A percentile compares a stretch with the other conserved stretches of the same genome.
Evolutionary conservation across 495 filamentous ascomycete genomes (phyloP).

Genomic region (Alectoria sarmentosa): DNA sequence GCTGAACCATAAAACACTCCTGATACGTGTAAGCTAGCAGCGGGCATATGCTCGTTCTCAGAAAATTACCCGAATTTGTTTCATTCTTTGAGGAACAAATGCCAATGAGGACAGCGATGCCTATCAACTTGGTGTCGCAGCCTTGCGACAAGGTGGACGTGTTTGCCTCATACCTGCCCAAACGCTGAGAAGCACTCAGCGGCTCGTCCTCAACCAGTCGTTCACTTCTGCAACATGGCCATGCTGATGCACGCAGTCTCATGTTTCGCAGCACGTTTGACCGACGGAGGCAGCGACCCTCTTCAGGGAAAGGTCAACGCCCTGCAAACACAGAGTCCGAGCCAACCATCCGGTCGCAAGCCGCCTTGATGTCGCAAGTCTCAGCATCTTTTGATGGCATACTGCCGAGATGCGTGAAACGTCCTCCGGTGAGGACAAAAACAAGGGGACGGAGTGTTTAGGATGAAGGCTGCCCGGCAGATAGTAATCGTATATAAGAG

Average conservation of each 20-base stretch:
- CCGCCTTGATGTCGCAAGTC: background rate
- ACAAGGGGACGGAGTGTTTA: background rate
- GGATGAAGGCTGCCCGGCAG: background rate
- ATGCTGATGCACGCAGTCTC: background rate
- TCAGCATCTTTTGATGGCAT: background rate
- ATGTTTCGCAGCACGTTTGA: background rate
- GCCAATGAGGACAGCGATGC: background rate
- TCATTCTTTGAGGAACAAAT: background rate
- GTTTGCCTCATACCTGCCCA: background rate
- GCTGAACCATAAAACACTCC: background rate
- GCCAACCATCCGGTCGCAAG: background rate
- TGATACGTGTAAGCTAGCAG: background rate
- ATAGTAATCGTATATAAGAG: background rate
- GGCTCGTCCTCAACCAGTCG: background rate
- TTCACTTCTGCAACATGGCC: background rate
- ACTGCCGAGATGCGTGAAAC: background rate
- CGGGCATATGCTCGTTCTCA: too few species aligned
- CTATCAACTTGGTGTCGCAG: background rate
- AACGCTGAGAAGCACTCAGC: background rate
- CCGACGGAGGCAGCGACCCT: background rate
- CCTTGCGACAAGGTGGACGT: too few species aligned
- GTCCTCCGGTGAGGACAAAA: background rate
- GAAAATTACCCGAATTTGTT: background rate
- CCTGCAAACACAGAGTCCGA: background rate
- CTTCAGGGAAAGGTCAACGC: background rate